Base-by-base conservation (phyloP, 306 rosid species). In the Pyrus betulifolia region DNA sequence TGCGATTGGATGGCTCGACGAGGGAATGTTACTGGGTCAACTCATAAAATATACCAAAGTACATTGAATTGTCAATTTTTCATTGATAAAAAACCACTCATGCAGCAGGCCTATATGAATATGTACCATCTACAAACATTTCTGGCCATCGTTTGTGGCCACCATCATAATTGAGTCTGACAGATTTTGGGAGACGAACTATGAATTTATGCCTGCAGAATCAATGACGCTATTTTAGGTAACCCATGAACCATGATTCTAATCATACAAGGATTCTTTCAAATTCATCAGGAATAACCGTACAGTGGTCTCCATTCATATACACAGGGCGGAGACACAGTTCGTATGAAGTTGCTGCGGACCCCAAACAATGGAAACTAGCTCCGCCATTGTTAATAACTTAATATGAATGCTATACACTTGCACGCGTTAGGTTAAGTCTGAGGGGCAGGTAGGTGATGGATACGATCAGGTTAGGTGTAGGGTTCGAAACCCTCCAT, bases 121-220 rank as follows among this genome's bases (percentile, higher is more conserved):
- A 54, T 25, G 74, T 60, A 60, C 66, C 66, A 67, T 57, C 33
- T 28, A 12, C 33, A 76, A 76, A 79, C 51, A 77, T 72, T 87
- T 77, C 78, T 61, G 81, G 84, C 92, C 89, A 74, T 90, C 84
- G 76, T 83, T 88, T 72, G 90, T 85, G 93, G 77, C 76, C 78
- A 77, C 30, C 68, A 72, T 80, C 88, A 78, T 76, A 15, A 70
- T 82, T 69, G 31, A 76, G 55, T 71, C 90, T 82, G 91, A 84
- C 82, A 81, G 76, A 82, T 74, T 42, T 19, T 79, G 8, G 65
- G 31, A 72, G 71, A 57, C 78, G 77, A 45, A 49, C 70, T 44
- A 11, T 33, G 69, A 42, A 57, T 45, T 27, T 6, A 40, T 57
- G 74, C 69, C 45, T 19, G 44, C 23, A 65, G 55, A 30, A 31